Evolutionary conservation across 78 protist species (phyloP).

Genomic region (Anaeramoeba flamelloides): DNA sequence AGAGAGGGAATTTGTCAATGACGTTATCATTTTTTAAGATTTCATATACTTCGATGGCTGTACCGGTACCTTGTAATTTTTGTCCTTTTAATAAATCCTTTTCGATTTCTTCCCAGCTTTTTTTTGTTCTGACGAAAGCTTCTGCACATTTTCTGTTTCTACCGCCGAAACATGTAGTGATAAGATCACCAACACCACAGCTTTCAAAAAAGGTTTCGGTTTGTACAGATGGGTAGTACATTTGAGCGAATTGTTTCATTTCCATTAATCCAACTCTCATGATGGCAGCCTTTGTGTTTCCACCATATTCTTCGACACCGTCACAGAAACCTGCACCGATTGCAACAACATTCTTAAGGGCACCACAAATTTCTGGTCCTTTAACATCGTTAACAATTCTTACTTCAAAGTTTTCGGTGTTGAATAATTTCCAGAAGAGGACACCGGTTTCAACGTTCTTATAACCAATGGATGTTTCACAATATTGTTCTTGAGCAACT

Average conservation of each 20-base stretch:
- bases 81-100: constrained; percentile 39
- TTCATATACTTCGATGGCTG: constrained; percentile 33
- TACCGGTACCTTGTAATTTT: constrained; percentile 46
- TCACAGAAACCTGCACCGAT: constrained; percentile 49
- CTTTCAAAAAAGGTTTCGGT: constrained; percentile 34
- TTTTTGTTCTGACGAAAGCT: constrained; percentile 19
- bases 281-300: constrained; percentile 53
- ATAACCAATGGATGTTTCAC: constrained; percentile 45
- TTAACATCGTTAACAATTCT: not conserved
- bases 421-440: constrained; percentile 15
- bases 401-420: constrained; percentile 24
- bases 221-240: no score
- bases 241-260: constrained; percentile 23
- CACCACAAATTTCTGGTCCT: constrained; percentile 44
- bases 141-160: constrained; percentile 35
- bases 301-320: constrained; percentile 30
- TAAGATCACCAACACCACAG: constrained; percentile 52
- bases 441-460: constrained; percentile 1
- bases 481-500: constrained; percentile 32
- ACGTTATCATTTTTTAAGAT: constrained; percentile 14
- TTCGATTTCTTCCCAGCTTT: constrained; percentile 31
- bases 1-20: constrained; percentile 23
- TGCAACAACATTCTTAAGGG: constrained; percentile 49
- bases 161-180: constrained; percentile 51
- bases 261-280: constrained; percentile 44